Evolutionary conservation across 345 rosid species (phyloP).

Genomic region (Salix udensis): DNA sequence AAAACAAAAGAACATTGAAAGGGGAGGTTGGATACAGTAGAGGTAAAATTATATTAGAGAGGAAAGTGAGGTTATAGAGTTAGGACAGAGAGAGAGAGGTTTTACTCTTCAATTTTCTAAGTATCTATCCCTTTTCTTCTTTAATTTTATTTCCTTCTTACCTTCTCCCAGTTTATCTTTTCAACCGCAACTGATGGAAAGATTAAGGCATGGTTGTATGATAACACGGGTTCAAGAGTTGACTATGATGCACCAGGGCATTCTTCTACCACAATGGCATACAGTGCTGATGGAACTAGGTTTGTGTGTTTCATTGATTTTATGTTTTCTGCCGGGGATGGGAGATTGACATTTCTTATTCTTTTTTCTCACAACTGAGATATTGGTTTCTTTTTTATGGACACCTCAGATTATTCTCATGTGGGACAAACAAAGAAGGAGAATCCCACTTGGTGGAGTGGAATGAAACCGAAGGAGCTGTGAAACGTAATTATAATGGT

Average conservation of each 20-base stretch:
- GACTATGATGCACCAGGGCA: constrained; percentile 84
- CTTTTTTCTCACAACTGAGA: constrained; percentile 2
- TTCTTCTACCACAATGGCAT: constrained; percentile 67
- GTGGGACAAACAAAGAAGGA: constrained; percentile 79
- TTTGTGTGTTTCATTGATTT: constrained; percentile 20
- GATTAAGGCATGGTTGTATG: constrained; percentile 86
- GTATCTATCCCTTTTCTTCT: not conserved
- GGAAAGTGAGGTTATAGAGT: not conserved
- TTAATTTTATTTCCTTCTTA: constrained; percentile 5
- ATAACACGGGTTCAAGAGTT: constrained; percentile 63
- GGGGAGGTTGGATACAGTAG: not conserved
- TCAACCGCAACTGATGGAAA: constrained; percentile 78
- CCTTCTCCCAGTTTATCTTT: constrained; percentile 55
- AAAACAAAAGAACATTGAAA: not conserved
- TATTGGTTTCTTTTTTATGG: constrained; percentile 15
- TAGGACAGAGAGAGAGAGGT: not conserved
- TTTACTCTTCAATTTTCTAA: not conserved
- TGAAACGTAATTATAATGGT: constrained; percentile 58
- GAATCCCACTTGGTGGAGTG: constrained; percentile 80
- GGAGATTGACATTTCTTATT: constrained; percentile 5
- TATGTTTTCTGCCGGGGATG: constrained; percentile 1
- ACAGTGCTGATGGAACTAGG: constrained; percentile 86
- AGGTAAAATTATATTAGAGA: not conserved
- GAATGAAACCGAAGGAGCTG: constrained; percentile 85
- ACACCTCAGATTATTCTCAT: constrained; percentile 59